These are phyloP conservation scores for Bretschneidera sinensis DNA, from an alignment of 345 rosid genomes.

Conservation along the genomic window DNA sequence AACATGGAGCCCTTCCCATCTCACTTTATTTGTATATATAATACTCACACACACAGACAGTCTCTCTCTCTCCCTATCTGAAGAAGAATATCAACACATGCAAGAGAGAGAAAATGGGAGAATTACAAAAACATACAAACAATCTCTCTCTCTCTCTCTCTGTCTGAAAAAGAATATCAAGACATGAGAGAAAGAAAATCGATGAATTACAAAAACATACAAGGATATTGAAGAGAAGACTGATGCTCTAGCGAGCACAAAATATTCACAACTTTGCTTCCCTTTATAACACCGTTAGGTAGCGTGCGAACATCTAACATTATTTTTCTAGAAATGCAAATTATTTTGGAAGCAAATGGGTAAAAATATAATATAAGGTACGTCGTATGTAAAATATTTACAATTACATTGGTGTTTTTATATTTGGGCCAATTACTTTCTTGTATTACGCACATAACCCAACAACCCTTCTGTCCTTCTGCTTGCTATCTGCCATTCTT, in stretches of 20 bases:
- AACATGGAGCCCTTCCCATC: conserved; percentile 64
- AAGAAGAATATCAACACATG: neutral
- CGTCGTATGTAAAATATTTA: no score
- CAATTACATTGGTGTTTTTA: no score
- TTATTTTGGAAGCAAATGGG: no score
- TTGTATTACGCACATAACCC: neutral
- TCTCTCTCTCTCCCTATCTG: neutral
- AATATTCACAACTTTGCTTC: no score
- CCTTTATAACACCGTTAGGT: no score
- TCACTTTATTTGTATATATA: neutral
- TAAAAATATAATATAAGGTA: no score
- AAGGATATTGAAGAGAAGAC: neutral
- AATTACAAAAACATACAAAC: no score
- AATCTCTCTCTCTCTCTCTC: neutral
- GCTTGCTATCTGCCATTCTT: no score
- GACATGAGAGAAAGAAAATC: neutral
- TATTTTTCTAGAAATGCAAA: no score
- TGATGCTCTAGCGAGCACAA: neutral
- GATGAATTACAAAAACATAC: no score
- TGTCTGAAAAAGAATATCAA: neutral
- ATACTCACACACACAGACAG: neutral
- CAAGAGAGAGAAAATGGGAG: neutral
- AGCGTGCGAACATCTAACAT: no score
- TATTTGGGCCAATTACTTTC: no score
- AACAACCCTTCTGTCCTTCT: neutral